These are phyloP conservation scores for Raddia distichophylla DNA, from an alignment of 176 grass and related monocot species.

Conservation along the genomic window DNA sequence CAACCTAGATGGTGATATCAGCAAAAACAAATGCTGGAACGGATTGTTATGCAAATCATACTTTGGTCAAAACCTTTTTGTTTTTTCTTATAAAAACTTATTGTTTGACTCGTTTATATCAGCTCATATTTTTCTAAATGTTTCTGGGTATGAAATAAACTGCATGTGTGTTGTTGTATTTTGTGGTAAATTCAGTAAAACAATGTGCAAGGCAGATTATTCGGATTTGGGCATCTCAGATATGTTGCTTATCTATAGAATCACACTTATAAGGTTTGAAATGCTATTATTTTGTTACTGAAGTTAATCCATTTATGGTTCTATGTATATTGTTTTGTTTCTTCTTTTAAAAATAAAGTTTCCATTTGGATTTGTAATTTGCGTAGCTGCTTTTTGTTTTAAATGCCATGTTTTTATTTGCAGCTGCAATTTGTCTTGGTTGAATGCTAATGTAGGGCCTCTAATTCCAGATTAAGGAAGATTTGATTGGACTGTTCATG, in stretches of 20 bases:
- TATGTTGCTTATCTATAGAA: constrained; percentile 22
- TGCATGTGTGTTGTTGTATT: background rate
- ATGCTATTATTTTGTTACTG: constrained; percentile 21
- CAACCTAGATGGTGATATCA: constrained; percentile 1
- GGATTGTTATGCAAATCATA: constrained; percentile 4
- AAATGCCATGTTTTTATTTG: background rate
- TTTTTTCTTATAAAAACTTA: background rate
- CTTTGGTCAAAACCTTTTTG: background rate
- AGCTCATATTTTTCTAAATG: background rate
- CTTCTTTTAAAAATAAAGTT: too few relatives aligned
- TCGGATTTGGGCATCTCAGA: constrained; percentile 35
- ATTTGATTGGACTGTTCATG: constrained; percentile 33
- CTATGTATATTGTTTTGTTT: too few relatives aligned
- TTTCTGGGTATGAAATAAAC: background rate
- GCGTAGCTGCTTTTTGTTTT: background rate
- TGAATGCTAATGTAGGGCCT: constrained; percentile 32
- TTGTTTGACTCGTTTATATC: background rate
- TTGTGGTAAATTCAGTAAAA: constrained; percentile 39
- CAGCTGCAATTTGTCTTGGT: constrained; percentile 22
- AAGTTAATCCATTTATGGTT: constrained; percentile 12
- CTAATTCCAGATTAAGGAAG: constrained; percentile 38
- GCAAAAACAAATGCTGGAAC: background rate
- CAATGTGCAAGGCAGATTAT: constrained; percentile 33
- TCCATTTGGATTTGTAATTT: too few relatives aligned
- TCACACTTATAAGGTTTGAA: constrained; percentile 41